These are phyloP conservation scores for Tulasnella sp. DNA, from an alignment of 768 basidiomycete genomes.

Conservation along the genomic window DNA sequence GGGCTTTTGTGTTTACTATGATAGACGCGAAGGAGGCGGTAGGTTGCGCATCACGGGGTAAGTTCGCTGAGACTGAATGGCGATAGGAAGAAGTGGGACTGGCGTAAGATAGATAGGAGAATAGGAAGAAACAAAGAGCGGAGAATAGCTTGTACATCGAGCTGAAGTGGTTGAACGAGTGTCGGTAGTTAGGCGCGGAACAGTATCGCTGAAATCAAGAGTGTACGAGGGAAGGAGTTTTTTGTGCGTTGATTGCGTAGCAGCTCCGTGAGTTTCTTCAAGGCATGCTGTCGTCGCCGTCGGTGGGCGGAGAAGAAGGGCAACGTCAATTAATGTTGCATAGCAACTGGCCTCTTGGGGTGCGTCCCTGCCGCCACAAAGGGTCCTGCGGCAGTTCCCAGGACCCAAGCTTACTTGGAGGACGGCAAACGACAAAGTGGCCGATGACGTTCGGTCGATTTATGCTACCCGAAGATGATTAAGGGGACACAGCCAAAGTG, in stretches of 20 bases:
- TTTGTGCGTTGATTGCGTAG: not conserved
- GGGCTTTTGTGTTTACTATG: not conserved
- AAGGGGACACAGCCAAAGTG: too few relatives aligned
- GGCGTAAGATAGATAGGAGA: not conserved
- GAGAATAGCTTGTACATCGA: not conserved
- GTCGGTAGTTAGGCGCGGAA: not conserved
- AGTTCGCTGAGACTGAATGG: not conserved
- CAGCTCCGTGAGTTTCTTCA: not conserved
- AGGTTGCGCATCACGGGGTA: not conserved
- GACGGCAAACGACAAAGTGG: too few relatives aligned
- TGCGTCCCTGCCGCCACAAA: not conserved
- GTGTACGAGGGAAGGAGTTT: too few relatives aligned
- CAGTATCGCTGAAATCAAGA: too few relatives aligned
- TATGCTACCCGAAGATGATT: too few relatives aligned
- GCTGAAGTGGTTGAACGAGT: not conserved
- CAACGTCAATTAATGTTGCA: not conserved
- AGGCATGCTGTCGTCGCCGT: not conserved
- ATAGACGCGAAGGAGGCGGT: not conserved
- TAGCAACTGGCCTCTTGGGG: not conserved
- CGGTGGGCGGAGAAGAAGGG: not conserved
- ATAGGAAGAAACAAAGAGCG: not conserved
- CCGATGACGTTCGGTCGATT: too few relatives aligned
- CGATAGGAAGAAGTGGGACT: not conserved
- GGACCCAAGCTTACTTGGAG: too few relatives aligned
- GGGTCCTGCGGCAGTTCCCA: too few relatives aligned